Percentiles rank a stretch among this genome's conserved stretches.
These are phyloP conservation scores for Purpureocillium lavendulum DNA, from an alignment of 2,329 filamentous ascomycete species.

Conservation along the genomic window DNA sequence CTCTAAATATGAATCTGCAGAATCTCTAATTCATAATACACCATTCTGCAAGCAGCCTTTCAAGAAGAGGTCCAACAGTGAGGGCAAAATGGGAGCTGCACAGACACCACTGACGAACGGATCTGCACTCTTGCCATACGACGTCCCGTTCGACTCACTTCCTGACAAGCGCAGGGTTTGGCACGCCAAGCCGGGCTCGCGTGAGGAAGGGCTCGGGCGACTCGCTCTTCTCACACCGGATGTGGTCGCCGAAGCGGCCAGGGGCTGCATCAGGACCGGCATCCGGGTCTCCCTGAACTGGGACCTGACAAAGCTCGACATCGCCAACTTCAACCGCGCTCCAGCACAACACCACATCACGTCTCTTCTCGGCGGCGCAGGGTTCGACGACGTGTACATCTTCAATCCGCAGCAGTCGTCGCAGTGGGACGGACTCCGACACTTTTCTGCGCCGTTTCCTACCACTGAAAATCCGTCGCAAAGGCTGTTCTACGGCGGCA, in stretches of 20 bases:
- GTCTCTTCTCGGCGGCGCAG: conserved; percentile 34
- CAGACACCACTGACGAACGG: not conserved
- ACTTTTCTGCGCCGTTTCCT: conserved; percentile 35
- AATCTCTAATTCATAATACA: no score
- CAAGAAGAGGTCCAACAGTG: no score
- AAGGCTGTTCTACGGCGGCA: conserved; percentile 40
- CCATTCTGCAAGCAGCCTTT: no score
- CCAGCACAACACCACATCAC: conserved; percentile 42
- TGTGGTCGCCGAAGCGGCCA: conserved; percentile 36
- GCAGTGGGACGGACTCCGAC: conserved; percentile 43
- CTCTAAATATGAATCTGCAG: no score
- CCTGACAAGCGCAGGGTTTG: conserved; percentile 39
- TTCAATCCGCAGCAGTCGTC: conserved; percentile 43
- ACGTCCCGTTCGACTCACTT: conserved; percentile 25
- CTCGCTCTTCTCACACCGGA: conserved; percentile 42
- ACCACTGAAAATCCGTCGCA: conserved; percentile 19
- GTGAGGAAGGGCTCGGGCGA: conserved; percentile 44
- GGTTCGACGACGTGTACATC: conserved; percentile 40
- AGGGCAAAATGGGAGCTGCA: not conserved
- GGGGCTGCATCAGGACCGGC: conserved; percentile 40
- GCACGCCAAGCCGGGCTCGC: conserved; percentile 32
- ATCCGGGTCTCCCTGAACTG: conserved; percentile 43
- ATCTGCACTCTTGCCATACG: not conserved
- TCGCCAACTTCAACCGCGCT: conserved; percentile 43
- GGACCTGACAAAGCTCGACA: conserved; percentile 47